Evolutionary conservation across 2,329 filamentous ascomycete species (phyloP).

Genomic region (Fusarium acutatum): DNA sequence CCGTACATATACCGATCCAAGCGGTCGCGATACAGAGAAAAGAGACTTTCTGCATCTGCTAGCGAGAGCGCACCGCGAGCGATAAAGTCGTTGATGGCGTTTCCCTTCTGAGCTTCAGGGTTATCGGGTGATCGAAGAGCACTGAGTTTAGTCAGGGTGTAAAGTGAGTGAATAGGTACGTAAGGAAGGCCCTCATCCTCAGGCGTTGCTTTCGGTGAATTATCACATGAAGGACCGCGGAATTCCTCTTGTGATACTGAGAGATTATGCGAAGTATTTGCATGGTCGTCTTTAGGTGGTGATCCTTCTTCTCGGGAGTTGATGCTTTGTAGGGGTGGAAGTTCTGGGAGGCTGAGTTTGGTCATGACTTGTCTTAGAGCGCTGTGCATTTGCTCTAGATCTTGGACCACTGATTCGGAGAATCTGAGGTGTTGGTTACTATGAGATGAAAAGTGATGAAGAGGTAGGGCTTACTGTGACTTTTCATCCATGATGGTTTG

Average conservation of each 20-base stretch:
- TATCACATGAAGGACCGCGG: slow-evolving; percentile 41
- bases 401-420: slow-evolving; percentile 35
- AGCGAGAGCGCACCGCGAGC: slow-evolving; percentile 53
- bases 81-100: slow-evolving; percentile 47
- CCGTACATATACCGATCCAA: slow-evolving; percentile 63
- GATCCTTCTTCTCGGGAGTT: slow-evolving; percentile 37
- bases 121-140: slow-evolving; percentile 48
- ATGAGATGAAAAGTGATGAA: background rate
- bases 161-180: slow-evolving; percentile 51
- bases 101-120: slow-evolving; percentile 30
- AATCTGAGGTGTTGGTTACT: background rate
- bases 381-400: slow-evolving; percentile 39
- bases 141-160: slow-evolving; percentile 49
- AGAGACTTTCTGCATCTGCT: slow-evolving; percentile 60
- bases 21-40: slow-evolving; percentile 58
- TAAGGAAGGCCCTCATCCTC: slow-evolving; percentile 50
- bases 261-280: slow-evolving; percentile 3
- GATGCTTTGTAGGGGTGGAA: slow-evolving; percentile 32
- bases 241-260: slow-evolving; percentile 28
- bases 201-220: slow-evolving; percentile 41
- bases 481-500: slow-evolving; percentile 54
- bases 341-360: slow-evolving; percentile 39
- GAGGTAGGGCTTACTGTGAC: slow-evolving; percentile 42
- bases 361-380: slow-evolving; percentile 38
- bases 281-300: slow-evolving; percentile 33